Evolutionary conservation across 2,329 filamentous ascomycete genomes (phyloP), one percentile per base, ranked within the genome.

Genomic region (Hypoxylon rubiginosum): DNA sequence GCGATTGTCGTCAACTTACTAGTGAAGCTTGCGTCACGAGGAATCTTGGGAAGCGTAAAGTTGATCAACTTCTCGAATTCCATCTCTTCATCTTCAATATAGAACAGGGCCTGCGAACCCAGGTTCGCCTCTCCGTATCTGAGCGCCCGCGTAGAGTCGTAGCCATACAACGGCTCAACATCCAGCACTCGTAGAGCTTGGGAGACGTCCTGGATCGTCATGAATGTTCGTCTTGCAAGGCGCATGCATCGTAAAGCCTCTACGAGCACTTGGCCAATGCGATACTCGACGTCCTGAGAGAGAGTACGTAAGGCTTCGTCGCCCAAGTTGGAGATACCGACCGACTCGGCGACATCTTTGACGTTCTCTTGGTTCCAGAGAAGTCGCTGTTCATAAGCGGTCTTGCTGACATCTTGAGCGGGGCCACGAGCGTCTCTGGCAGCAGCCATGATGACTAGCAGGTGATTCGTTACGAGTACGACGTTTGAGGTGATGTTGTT

Each of bases 51-150:
- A 71, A 99, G 81, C 4, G 96, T 93, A 70, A 94, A 94, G 81
- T 99, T 99, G 78, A 99, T 97, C 71, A 99, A 84, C 84, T 98
- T 98, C 83, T 99, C 96, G 77, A 99, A 98, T 80, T 99, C 96
- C 58, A 98, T 91, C 83, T 99, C 96, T 77, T 99, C 96, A 78
- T 99, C 96, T 76, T 99, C 96, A 39, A 99, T 92, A 78, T 99
- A 99, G 80, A 95, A 99, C 21, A 99, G 83, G 57, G 95, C 94
- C 80, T 99, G 96, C 9, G 94, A 94, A 0, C 96, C 96, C 66
- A 99, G 83, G 62, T 92, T 97, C 2, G 96, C 96, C 80, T 99
- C 96, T 55, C 96, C 96, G 76, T 97, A 99, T 58, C 92, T 88
- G 73, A 99, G 82, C 26, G 94, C 93, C 55, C 95, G 86, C 45